Base-by-base conservation (phyloP, 1,284 basidiomycete genomes). In the Cutaneotrichosporon cyanovorans region DNA sequence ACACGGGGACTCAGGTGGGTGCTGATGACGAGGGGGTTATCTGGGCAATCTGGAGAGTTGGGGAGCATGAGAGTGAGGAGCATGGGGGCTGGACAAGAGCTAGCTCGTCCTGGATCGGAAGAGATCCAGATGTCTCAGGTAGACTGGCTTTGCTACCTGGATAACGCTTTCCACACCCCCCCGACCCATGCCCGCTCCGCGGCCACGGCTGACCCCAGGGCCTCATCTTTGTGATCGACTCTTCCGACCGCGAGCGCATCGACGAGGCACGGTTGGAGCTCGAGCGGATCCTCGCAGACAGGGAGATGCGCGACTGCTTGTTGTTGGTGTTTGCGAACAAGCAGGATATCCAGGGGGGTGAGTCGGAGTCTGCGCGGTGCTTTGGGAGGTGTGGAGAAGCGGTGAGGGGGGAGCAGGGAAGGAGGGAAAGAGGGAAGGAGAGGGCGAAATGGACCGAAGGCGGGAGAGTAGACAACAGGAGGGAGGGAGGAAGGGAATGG, bases 301-400 rank as follows among this genome's bases (percentile, higher is more conserved):
- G 93, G 55, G 95, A 99, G 73, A 97, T 99, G 93, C 88, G 88
- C 73, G 91, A 97, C 60, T 97, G 92, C 66, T 72, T 97, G 50
- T 71, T 98, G 65, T 82, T 98, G 53, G 93, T 99, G 30, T 98
- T 99, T 75, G 93, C 95, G 19, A 99, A 96, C 76, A 99, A 99
- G 76, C 95, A 99, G 75, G 95, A 99, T 80, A 74, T 99, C 56
- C 91, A 91, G 14, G 91, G 89, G 66, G 91, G 91, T 93, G 62
- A 59, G 80, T 74, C 15, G 11, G 14, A 15, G 25, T 7, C 25
- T 12, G 25, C 7, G 8, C 25, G 7, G 12, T 28, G 12, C 25
- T 28, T 12, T 7, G 25, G 25, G 25, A 12, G 25, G 25, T n/a
- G n/a, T n/a, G n/a, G n/a, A n/a, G n/a, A n/a, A n/a, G n/a, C n/a